Evolutionary conservation across 148 eudicot genomes (phyloP).

Genomic region (Rhododendron simsii): DNA sequence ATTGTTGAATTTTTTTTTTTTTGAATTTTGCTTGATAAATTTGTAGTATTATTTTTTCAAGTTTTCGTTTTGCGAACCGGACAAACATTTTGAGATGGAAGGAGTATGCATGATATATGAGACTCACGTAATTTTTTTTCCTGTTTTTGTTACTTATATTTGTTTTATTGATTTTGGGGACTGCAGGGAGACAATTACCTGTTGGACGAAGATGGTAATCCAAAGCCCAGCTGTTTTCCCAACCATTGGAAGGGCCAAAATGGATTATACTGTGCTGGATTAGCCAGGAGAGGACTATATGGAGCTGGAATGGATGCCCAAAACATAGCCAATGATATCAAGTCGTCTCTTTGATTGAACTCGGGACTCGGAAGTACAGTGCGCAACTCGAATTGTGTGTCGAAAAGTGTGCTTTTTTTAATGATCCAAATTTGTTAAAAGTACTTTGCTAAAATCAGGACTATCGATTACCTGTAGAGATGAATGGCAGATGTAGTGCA

Average conservation of each 20-base stretch:
- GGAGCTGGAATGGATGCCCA: conserved; percentile 64
- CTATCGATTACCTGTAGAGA: no score
- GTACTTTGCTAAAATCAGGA: no score
- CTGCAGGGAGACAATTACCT: conserved; percentile 52
- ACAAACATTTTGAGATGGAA: no score
- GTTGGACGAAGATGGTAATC: conserved; percentile 57
- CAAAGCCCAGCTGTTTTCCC: conserved; percentile 51
- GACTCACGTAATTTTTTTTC: neutral
- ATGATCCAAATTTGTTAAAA: no score
- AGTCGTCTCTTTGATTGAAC: conserved; percentile 16
- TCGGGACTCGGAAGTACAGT: no score
- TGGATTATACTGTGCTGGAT: conserved; percentile 71
- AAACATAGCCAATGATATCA: conserved; percentile 53
- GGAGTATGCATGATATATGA: neutral
- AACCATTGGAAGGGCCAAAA: conserved; percentile 78
- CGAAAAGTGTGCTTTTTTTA: no score
- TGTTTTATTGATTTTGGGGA: neutral
- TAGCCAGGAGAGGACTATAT: conserved; percentile 53
- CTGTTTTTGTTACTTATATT: neutral
- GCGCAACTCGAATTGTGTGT: no score
- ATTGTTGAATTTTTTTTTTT: no score
- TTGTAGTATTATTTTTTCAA: no score
- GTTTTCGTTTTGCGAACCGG: no score
- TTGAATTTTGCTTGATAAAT: no score
- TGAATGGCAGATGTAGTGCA: no score